Base-by-base conservation (phyloP, 306 rosid genomes). In the Lagenaria siceraria region DNA sequence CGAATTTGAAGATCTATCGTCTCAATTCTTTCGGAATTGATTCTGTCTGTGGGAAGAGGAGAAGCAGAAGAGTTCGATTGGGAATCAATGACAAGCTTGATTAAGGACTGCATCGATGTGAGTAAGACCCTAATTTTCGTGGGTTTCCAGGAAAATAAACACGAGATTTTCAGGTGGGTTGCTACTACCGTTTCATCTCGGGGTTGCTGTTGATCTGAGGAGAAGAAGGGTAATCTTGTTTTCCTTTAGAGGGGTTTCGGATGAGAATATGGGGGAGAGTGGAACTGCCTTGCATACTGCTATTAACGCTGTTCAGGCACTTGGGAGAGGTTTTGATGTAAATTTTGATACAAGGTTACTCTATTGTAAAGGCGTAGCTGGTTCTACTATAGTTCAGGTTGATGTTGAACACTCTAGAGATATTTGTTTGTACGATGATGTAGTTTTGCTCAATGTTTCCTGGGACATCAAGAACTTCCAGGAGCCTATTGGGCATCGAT, bases 311-410 rank as follows among this genome's bases (percentile, higher is more conserved):
- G 91, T 94, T 64, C 92, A 91, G 74, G 96, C 98, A 62, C 70
- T 94, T 72, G 98, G 97, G 46, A 90, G 96, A 78, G 98, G 98
- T 11, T 94, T 94, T 83, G 97, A 94, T 69, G 96, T 90, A 77
- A 91, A 91, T 81, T 94, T 83, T 63, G 98, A 94, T 86, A 87
- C 97, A 10, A 90, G 97, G 89, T 84, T 94, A 83, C 96, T 94
- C 27, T 94, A 91, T 78, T 91, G 96, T 75, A 91, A 94, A 84
- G 97, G 98, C 52, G 84, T 88, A 38, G 84, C 90, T 15, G 96
- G 96, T 81, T 87, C 93, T 78, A 80, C 94, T 82, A 79, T 94
- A 33, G 82, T 94, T 55, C 88, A 86, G 78, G 80, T 94, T 74
- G 91, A 87, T 74, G 87, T 84, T 21, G 93, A 90, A 64, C 88